Evolutionary conservation across 331 rosid genomes (phyloP).

Genomic region (Quercus lobata): DNA sequence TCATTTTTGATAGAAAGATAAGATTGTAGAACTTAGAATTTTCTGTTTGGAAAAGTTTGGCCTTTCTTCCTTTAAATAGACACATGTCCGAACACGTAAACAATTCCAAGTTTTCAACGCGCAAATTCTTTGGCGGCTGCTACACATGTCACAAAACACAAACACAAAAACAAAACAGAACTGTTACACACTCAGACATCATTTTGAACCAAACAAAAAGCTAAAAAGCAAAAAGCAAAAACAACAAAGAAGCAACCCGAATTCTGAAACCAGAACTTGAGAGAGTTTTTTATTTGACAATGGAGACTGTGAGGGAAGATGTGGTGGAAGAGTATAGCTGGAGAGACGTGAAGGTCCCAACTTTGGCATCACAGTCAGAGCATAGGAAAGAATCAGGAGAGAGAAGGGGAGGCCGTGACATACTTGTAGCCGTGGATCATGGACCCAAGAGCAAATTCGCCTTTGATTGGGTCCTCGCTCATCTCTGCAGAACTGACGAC

Average conservation of each 20-base stretch:
- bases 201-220: background rate
- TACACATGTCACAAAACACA: no score
- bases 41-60: no score
- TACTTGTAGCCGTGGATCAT: slow-evolving; percentile 72
- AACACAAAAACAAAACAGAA: no score
- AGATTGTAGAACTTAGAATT: no score
- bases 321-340: slow-evolving; percentile 61
- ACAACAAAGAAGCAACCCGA: background rate
- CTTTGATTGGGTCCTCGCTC: slow-evolving; percentile 83
- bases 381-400: slow-evolving; percentile 68
- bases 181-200: no score
- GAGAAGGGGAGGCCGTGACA: slow-evolving; percentile 70
- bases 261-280: background rate
- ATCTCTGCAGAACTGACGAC: slow-evolving; percentile 71
- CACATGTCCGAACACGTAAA: background rate
- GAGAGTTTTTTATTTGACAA: background rate
- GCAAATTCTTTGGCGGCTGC: background rate
- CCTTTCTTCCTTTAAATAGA: no score
- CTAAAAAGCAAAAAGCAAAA: background rate
- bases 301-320: slow-evolving; percentile 68
- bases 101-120: background rate
- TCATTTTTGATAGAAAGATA: no score
- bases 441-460: slow-evolving; percentile 79
- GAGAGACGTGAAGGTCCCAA: slow-evolving; percentile 67
- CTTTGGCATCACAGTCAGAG: slow-evolving; percentile 42